Evolutionary conservation across 2,329 filamentous ascomycete species (phyloP), one percentile per base, ranked within the genome.

Genomic region (Aspergillus sp.): DNA sequence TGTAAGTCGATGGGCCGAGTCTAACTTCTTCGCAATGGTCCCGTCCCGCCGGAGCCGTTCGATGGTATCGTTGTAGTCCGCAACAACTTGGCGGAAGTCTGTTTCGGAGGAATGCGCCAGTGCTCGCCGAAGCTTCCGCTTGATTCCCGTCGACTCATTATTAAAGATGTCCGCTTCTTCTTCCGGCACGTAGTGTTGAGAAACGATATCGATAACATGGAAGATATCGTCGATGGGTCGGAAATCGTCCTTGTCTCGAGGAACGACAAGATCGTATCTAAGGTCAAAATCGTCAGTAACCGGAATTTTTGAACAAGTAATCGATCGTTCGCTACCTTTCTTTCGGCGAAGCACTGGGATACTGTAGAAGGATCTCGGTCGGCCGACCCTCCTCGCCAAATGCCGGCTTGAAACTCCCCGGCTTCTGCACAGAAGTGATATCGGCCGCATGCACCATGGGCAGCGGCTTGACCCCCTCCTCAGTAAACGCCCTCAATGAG

Each of bases 171-270:
- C 77, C 41, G 84, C 81, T 60, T 91, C 80, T 46, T 86, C 81
- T 19, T 85, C 80, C 17, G 88, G 88, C 31, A 96, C 82, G 71
- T 96, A 97, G 63, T 87, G 86, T 53, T 88, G 83, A 50, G 85
- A 84, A 43, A 91, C 83, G 43, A 85, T 83, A 57, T 84, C 81
- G 52, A 91, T 82, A 21, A 89, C 84, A 49, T 84, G 78, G 56
- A 86, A 81, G 61, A 91, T 91, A 55, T 90, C 88, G 59, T 87
- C 82, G 25, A 88, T 66, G 6, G 77, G 74, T 51, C 72, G 81
- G 38, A 88, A 88, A 63, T 92, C 86, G 58, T 91, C 88, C 59
- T 87, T 87, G 59, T 95, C 89, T 58, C 88, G 87, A 45, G 89
- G 89, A 66, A 84, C 84, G 23, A 93, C 87, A 9, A 94, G 81